Evolutionary conservation across 345 rosid genomes (phyloP).

Genomic region (Noccaea caerulescens): DNA sequence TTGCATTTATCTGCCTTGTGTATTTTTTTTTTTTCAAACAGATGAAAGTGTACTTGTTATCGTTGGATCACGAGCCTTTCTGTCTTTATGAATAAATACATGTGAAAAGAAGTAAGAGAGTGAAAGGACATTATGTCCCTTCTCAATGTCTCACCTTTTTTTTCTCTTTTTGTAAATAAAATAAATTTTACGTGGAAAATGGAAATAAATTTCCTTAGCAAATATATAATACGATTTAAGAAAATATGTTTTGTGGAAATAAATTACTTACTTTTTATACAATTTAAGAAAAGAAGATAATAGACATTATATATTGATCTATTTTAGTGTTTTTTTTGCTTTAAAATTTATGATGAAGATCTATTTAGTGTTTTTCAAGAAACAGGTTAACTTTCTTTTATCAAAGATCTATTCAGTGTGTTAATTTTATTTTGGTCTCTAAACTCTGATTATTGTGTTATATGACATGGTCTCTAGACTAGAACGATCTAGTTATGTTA

Average conservation of each 20-base stretch:
- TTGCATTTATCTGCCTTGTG: constrained; percentile 17
- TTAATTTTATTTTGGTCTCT: background rate
- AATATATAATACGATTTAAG: background rate
- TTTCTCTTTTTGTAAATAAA: background rate
- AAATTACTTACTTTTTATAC: too few species aligned
- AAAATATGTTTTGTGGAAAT: background rate
- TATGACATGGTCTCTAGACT: background rate
- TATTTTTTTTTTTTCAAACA: constrained; percentile 15
- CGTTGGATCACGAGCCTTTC: constrained; percentile 46
- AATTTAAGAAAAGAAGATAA: too few species aligned
- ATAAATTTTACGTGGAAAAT: background rate
- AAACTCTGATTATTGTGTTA: background rate
- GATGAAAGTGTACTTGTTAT: constrained; percentile 41
- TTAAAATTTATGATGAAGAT: too few species aligned
- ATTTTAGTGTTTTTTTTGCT: too few species aligned
- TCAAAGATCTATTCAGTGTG: background rate
- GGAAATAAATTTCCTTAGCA: background rate
- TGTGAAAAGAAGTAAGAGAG: constrained; percentile 35
- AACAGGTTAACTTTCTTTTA: background rate
- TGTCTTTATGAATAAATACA: constrained; percentile 32
- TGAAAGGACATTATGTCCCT: constrained; percentile 40
- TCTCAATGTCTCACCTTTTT: constrained; percentile 32
- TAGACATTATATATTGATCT: too few species aligned
- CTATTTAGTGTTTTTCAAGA: background rate
- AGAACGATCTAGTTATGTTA: background rate